A percentile compares a stretch with the other conserved stretches of the same genome.
phyloP scores from a whole-genome alignment of 257 asterid genomes.

The Nemophila menziesii region DNA sequence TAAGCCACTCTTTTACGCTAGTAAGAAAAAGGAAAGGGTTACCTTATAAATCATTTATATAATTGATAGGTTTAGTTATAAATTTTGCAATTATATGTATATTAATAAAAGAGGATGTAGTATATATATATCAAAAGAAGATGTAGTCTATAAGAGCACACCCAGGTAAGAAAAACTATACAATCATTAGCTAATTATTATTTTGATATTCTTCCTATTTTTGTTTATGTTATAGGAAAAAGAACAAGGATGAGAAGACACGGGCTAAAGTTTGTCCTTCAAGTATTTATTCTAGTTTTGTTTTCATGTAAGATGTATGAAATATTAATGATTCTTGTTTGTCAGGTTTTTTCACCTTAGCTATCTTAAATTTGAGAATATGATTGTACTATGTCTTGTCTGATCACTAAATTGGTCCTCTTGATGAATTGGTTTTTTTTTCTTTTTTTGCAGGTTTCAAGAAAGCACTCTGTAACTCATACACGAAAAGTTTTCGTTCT shows the following conservation, averaged over 20 bases:
- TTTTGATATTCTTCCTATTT: not conserved
- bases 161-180: not conserved
- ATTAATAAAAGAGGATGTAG: no score
- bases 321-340: not conserved
- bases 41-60: no score
- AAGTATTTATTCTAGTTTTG: not conserved
- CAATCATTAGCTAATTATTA: not conserved
- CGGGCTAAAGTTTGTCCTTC: not conserved
- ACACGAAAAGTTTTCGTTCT: not conserved
- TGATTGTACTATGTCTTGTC: not conserved
- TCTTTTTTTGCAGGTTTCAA: constrained; percentile 15
- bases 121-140: no score
- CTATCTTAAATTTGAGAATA: not conserved
- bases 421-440: not conserved
- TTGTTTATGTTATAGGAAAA: not conserved
- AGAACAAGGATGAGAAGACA: not conserved
- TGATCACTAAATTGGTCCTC: not conserved
- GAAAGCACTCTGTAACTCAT: constrained; percentile 1
- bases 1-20: no score
- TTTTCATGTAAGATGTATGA: constrained; percentile 6
- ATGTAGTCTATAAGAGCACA: not conserved
- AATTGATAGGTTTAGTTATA: no score
- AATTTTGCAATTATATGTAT: no score
- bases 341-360: not conserved
- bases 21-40: no score